phyloP scores from a whole-genome alignment of 225 moss, liverwort and hornwort genomes.

The Bryoerythrophyllum caledonicum region DNA sequence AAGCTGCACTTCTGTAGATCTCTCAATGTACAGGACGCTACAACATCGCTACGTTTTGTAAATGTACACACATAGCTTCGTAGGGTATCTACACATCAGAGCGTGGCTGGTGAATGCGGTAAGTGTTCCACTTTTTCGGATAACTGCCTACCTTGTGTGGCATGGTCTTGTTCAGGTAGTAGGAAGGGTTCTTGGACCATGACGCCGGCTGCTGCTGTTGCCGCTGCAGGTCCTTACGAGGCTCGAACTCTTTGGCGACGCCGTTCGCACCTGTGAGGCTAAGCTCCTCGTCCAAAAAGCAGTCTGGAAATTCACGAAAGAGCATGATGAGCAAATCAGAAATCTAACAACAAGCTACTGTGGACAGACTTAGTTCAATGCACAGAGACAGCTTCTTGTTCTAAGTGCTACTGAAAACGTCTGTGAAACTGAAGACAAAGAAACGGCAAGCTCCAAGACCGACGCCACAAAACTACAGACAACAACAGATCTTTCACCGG shows the following conservation, averaged over 20 bases:
- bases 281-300: conserved; percentile 44
- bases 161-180: conserved; percentile 61
- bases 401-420: neutral
- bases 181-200: conserved; percentile 40
- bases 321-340: neutral
- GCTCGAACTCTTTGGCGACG: conserved; percentile 25
- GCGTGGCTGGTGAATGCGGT: conserved; percentile 89
- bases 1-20: conserved; percentile 43
- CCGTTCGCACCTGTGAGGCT: conserved; percentile 21
- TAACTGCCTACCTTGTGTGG: conserved; percentile 57
- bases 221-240: conserved; percentile 16
- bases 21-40: conserved; percentile 49
- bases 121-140: conserved; percentile 59
- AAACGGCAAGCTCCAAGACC: conserved; percentile 9
- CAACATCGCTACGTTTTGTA: conserved; percentile 38
- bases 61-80: conserved; percentile 40
- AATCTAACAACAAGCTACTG: neutral
- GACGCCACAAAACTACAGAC: neutral
- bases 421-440: neutral
- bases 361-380: too few species aligned
- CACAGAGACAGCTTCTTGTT: neutral
- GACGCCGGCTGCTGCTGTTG: conserved; percentile 30
- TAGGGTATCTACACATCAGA: conserved; percentile 51
- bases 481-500: neutral
- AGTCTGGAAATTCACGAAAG: conserved; percentile 29